phyloP scores from a whole-genome alignment of 345 rosid genomes.

The Salix udensis region DNA sequence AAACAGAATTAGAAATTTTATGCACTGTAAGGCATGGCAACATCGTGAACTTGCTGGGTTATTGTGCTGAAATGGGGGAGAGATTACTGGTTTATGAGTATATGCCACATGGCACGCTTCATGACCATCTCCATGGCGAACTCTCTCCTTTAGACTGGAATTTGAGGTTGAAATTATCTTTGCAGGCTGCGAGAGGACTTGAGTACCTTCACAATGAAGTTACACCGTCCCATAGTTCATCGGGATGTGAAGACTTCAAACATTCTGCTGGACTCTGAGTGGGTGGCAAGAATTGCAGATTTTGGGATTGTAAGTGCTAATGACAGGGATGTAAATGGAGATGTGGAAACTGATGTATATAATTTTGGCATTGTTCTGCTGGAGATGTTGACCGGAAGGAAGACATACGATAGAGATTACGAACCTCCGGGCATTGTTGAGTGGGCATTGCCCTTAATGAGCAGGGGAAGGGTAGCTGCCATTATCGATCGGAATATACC shows the following conservation, averaged over 20 bases:
- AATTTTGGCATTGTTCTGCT: constrained; percentile 65
- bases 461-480: constrained; percentile 59
- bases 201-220: constrained; percentile 80
- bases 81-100: constrained; percentile 81
- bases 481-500: constrained; percentile 53
- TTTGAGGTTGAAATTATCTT: constrained; percentile 53
- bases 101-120: constrained; percentile 85
- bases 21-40: constrained; percentile 71
- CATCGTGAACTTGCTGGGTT: constrained; percentile 82
- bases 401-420: constrained; percentile 61
- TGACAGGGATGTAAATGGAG: constrained; percentile 47
- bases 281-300: constrained; percentile 83
- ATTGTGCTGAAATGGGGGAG: constrained; percentile 90
- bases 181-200: constrained; percentile 80
- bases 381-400: constrained; percentile 84
- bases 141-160: constrained; percentile 70
- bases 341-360: constrained; percentile 56
- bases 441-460: constrained; percentile 70
- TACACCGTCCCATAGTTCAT: constrained; percentile 59
- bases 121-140: constrained; percentile 78
- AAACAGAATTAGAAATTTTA: constrained; percentile 66
- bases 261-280: constrained; percentile 77
- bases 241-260: constrained; percentile 70
- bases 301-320: constrained; percentile 62
- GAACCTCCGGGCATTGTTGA: constrained; percentile 57